A percentile compares a stretch with the other conserved stretches of the same genome.
These are phyloP conservation scores for Verticillium zaregamsianum DNA, from an alignment of 2,329 filamentous ascomycete species.

Conservation along the genomic window DNA sequence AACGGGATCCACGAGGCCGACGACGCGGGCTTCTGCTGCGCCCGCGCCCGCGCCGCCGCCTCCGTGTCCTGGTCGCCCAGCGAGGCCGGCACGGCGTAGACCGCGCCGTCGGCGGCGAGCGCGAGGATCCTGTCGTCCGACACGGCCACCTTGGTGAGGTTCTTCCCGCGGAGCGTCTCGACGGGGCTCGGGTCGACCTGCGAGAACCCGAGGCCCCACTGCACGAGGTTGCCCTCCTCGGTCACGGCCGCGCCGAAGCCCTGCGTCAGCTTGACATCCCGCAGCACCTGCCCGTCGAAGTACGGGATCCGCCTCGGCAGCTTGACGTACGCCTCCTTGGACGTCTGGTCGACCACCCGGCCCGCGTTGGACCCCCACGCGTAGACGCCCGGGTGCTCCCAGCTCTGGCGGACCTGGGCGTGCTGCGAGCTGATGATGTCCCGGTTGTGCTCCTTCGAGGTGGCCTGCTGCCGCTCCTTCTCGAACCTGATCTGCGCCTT, in stretches of 20 bases:
- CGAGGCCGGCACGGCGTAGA: constrained; percentile 82
- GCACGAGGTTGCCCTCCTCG: constrained; percentile 82
- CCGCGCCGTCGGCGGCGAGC: constrained; percentile 66
- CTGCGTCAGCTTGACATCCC: constrained; percentile 81
- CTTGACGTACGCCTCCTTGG: constrained; percentile 73
- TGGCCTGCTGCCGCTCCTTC: constrained; percentile 51
- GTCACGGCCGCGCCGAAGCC: constrained; percentile 82
- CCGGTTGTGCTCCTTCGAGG: constrained; percentile 66
- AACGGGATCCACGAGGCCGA: constrained; percentile 66
- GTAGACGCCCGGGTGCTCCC: constrained; percentile 82
- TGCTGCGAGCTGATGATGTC: constrained; percentile 81
- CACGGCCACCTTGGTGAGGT: constrained; percentile 70
- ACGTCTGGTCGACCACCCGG: constrained; percentile 80
- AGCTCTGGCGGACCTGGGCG: constrained; percentile 79
- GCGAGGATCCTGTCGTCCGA: constrained; percentile 82
- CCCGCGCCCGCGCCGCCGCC: constrained; percentile 56
- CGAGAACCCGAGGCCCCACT: constrained; percentile 83
- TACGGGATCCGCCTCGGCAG: constrained; percentile 71
- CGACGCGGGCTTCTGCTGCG: constrained; percentile 16
- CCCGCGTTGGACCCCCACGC: constrained; percentile 88
- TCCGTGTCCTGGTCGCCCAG: constrained; percentile 65
- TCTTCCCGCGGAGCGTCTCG: constrained; percentile 74
- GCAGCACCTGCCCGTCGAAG: constrained; percentile 79
- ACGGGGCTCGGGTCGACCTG: constrained; percentile 58
- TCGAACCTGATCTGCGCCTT: constrained; percentile 64